A percentile compares a stretch with the other conserved stretches of the same genome.
Evolutionary conservation across 257 asterid genomes (phyloP).

Genomic region (Fraxinus quadrangulata): DNA sequence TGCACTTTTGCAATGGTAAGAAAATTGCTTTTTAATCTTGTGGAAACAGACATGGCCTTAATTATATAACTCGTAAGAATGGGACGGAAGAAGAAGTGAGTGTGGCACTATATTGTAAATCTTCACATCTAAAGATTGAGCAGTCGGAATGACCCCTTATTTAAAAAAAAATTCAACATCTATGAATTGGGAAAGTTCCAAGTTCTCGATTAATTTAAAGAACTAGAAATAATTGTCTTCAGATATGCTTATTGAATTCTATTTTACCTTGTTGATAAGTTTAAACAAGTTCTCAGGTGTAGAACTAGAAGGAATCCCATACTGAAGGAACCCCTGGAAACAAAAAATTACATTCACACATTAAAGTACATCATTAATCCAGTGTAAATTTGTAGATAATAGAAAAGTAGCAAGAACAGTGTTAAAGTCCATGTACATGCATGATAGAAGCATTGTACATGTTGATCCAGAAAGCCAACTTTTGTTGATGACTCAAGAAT

Average conservation of each 20-base stretch:
- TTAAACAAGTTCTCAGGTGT: conserved; percentile 61
- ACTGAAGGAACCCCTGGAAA: conserved; percentile 75
- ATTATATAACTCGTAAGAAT: background rate
- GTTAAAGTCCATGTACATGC: conserved; percentile 37
- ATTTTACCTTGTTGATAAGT: conserved; percentile 68
- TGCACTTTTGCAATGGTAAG: no score
- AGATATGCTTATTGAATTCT: no score
- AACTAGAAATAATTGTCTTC: background rate
- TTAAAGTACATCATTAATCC: background rate
- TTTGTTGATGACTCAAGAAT: conserved; percentile 40
- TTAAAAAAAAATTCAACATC: background rate
- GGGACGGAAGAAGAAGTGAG: background rate
- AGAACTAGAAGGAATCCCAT: conserved; percentile 65
- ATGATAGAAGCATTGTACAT: conserved; percentile 57
- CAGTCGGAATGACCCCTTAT: no score
- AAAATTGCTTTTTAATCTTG: no score
- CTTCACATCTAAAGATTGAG: background rate
- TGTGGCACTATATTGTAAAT: no score
- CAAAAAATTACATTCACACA: background rate
- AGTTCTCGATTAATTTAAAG: background rate
- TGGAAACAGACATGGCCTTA: no score
- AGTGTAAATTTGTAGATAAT: background rate
- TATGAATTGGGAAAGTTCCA: background rate
- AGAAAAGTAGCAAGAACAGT: background rate
- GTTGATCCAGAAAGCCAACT: conserved; percentile 60